Evolutionary conservation across 2,329 filamentous ascomycete genomes (phyloP), one percentile per base, ranked within the genome.

Genomic region (Nectriaceae sp.): DNA sequence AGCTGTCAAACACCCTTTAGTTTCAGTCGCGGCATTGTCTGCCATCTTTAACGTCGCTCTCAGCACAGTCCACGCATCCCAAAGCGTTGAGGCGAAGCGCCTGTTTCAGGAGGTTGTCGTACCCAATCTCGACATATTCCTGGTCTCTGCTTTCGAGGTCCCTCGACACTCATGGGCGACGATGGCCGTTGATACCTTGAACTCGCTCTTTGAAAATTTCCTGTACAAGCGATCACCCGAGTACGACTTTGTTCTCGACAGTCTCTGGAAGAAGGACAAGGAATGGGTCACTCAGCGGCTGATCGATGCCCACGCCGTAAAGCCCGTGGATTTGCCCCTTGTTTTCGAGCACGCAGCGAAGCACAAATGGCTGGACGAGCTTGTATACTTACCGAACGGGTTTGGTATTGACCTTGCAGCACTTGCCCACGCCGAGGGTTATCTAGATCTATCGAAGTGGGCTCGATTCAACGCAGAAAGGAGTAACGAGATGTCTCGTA

Each of bases 331-430:
- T 49, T 60, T 75, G 18, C 70, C 71, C 2, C 59, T 74, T 6
- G 67, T 75, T 20, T 74, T 74, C 21, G 73, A 75, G 45, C 90
- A 95, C 62, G 89, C 90, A 3, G 75, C 89, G 29, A 85, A 88
- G 61, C 88, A 94, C 61, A 81, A 82, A 33, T 97, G 93, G 93
- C 77, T 96, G 4, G 87, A 93, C 47, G 84, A 89, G 44, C 75
- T 97, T 19, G 83, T 92, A 16, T 85, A 86, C 54, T 80, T 91
- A 35, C 84, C 85, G 4, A 96, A 88, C 59, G 90, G 89, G 1
- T 90, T 97, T 63, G 90, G 89, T 10, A 80, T 96, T 50, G 93
- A 97, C 65, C 80, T 97, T 40, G 89, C 90, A 15, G 89, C 91
- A 35, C 80, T 91, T 41, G 91, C 90, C 4, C 90, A 97, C 68